These are phyloP conservation scores for Penicillium griseofulvum DNA, from an alignment of 2,329 filamentous ascomycete species.

Conservation along the genomic window DNA sequence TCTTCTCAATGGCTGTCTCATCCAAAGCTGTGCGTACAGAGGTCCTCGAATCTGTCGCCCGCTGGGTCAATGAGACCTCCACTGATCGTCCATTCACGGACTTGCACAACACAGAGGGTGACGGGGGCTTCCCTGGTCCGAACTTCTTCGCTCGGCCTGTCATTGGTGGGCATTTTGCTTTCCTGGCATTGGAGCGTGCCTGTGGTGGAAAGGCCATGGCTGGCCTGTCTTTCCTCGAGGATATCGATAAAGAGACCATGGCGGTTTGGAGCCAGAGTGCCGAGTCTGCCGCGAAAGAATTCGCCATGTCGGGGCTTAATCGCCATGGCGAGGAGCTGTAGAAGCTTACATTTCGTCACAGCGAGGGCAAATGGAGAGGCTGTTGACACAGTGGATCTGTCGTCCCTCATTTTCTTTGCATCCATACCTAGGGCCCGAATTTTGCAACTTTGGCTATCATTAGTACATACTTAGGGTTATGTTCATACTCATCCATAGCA, in stretches of 20 bases:
- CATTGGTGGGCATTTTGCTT: constrained; percentile 81
- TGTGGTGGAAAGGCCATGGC: constrained; percentile 68
- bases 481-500: neutral
- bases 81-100: constrained; percentile 78
- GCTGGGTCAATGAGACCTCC: constrained; percentile 79
- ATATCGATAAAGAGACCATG: constrained; percentile 24
- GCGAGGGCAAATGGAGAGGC: neutral
- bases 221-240: constrained; percentile 52
- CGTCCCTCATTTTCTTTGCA: neutral
- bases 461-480: constrained; percentile 5
- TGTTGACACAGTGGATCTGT: neutral
- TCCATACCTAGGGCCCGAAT: neutral
- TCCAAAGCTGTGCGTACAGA: constrained; percentile 65
- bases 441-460: constrained; percentile 2
- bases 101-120: constrained; percentile 75
- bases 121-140: constrained; percentile 70
- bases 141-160: constrained; percentile 80
- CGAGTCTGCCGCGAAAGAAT: constrained; percentile 24
- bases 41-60: constrained; percentile 71
- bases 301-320: constrained; percentile 10
- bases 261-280: constrained; percentile 24
- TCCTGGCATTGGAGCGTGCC: constrained; percentile 75
- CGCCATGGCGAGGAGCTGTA: constrained; percentile 28
- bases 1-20: constrained; percentile 79
- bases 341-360: neutral